Base-by-base conservation (phyloP, 345 rosid genomes). In the Pseudoturritis turrita region DNA sequence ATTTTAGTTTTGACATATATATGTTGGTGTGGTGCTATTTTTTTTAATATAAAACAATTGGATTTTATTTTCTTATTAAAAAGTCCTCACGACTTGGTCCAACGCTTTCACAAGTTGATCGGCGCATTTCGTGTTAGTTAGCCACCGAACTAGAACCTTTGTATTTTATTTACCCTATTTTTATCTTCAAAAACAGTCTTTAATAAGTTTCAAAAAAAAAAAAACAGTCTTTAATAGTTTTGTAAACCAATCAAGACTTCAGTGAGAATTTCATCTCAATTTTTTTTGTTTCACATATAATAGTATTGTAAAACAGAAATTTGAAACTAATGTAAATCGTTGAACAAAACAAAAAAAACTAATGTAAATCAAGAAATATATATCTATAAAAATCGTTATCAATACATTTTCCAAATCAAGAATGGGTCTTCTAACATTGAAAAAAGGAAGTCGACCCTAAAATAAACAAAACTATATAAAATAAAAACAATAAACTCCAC, bases 141-240 rank as follows among this genome's bases (percentile, higher is more conserved):
- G 73, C 78, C 73, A 74, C 73, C 78, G 39, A 40, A 55, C 62
- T 5, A 21, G 46, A 66, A 50, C 59, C 10, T 47, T 6, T 12
- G 14, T 18, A 22, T 13, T 15, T 28, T 53, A n/a, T 36, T 33
- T 0, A 15, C n/a, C n/a, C n/a, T n/a, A n/a, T n/a, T 18, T 21
- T 43, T 22, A 33, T 43, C 18, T 41, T 62, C 41, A 62, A 5
- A n/a, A n/a, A n/a, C n/a, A n/a, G n/a, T n/a, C n/a, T n/a, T n/a
- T n/a, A n/a, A n/a, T n/a, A n/a, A n/a, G n/a, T n/a, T n/a, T n/a
- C n/a, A n/a, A n/a, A n/a, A n/a, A n/a, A n/a, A n/a, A n/a, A n/a
- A n/a, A 40, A n/a, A 40, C 4, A 28, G 36, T 40, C 36, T 17
- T 59, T 36, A 28, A 25, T 7, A 39, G 29, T 59, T 59, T 35